Evolutionary conservation across 257 asterid species (phyloP), one percentile per base, ranked within the genome.

Genomic region (Salvia miltiorrhiza): DNA sequence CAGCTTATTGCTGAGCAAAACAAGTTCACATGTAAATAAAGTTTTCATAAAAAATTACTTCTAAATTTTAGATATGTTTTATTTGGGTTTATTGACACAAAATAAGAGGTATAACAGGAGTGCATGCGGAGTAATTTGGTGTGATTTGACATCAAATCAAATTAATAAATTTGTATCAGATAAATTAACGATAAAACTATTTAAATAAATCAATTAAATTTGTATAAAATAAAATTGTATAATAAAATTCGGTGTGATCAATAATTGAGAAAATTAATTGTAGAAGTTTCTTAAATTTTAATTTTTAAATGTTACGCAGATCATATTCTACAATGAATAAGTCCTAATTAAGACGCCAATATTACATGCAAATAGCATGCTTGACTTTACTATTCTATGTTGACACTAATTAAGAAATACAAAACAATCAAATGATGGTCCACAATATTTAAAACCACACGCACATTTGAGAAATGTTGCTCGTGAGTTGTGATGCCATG

Each of bases 401-500:
- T 54, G 43, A 52, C 1, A 49, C 44, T 13, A 7, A 16, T 41
- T 13, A 7, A 16, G 11, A 33, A 39, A 24, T 5, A 28, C 5
- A 45, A 28, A 50, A 40, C 4, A 2, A 60, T 8, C 2, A 5
- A 41, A 19, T 32, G 48, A 19, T 58, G 43, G 63, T 24, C 61
- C 53, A 57, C 26, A 39, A 41, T 47, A 40, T 30, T 30, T 28
- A n/a, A n/a, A 9, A 59, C 77, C 72, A 61, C 67, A 7, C 24
- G 14, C 26, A 49, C 56, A 4, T 30, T 21, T 64, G 62, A 37
- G 63, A 49, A 61, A 10, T 32, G 45, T 39, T 50, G 55, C 62
- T 41, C 1, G 37, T 62, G 58, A 63, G 33, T 19, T 60, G 19
- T 60, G 66, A 60, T 19, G 76, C 23, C 65, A 72, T 63, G 49